Base-by-base conservation (phyloP, 352 stramenopile species). In the Globisporangium parvum region DNA sequence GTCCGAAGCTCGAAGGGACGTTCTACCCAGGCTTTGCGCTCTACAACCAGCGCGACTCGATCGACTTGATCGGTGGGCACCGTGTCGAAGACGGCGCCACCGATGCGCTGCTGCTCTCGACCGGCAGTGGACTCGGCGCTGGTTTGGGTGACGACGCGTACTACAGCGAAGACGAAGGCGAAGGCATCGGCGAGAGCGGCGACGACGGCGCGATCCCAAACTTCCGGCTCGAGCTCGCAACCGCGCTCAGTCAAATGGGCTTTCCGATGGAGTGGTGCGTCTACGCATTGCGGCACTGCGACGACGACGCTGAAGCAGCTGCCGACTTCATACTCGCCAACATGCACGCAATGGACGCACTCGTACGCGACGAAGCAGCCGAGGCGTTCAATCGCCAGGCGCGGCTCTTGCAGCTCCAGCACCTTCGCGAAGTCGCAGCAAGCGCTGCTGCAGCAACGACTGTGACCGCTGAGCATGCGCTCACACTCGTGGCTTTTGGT, bases 181-280 rank as follows among this genome's bases (percentile, higher is more conserved):
- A 89, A 0, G 65, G 37, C 8, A 54, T 65, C 8, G 71, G 60
- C 14, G 80, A 88, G 41, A 47, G 41, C 33, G 35, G 35, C n/a
- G 47, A 65, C 11, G 74, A 81, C 21, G 71, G 80, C 17, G 57
- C 50, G 9, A 87, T 91, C 31, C 85, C 82, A 2, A 93, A 91
- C 69, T 92, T 93, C 56, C 81, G 85, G 10, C 87, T 94, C 69
- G 84, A 93, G 47, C 62, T 93, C 31, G 80, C 76, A 8, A 92
- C 81, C 1, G 75, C 77, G 6, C 55, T 95, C 6, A 92, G 75
- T 53, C 78, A 93, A 58, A 92, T 95, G 84, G 85, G 85, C 0
- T 93, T 95, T 53, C 80, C 81, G 0, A 90, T 95, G 72, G 84
- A 95, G 11, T 94, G 84, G 84, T 95, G 84, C 46, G 60, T 95